Percentiles rank a stretch among this genome's conserved stretches.
These are phyloP conservation scores for Athelia psychrophila DNA, from an alignment of 1,284 basidiomycete genomes.

Conservation along the genomic window DNA sequence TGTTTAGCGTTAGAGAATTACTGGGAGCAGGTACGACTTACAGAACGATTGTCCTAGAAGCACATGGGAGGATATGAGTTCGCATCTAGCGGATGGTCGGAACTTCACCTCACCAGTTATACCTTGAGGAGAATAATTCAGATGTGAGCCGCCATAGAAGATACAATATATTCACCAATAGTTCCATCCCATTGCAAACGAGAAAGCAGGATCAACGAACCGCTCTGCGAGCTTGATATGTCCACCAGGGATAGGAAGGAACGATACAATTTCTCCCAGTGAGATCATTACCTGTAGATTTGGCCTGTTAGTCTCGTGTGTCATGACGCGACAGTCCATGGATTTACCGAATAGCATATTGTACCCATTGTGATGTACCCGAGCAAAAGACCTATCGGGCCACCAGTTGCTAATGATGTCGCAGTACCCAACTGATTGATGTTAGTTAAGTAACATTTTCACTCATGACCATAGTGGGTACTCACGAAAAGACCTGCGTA, in stretches of 20 bases:
- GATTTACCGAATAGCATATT: constrained; percentile 52
- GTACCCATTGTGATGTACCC: constrained; percentile 62
- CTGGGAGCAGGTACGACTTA: constrained; percentile 79
- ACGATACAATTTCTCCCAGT: constrained; percentile 54
- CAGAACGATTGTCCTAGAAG: constrained; percentile 70
- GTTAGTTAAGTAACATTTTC: neutral
- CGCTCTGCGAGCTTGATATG: constrained; percentile 80
- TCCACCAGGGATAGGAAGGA: constrained; percentile 38
- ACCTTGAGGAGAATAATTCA: neutral
- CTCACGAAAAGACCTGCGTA: neutral
- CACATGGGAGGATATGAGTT: constrained; percentile 18
- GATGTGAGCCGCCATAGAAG: constrained; percentile 2
- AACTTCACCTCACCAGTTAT: neutral
- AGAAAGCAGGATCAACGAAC: constrained; percentile 78
- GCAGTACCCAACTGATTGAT: constrained; percentile 52
- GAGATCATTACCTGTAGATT: constrained; percentile 30
- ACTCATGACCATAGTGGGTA: neutral
- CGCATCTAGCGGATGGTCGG: neutral
- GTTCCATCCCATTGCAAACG: constrained; percentile 83
- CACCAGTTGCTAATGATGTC: constrained; percentile 49
- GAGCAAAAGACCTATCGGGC: constrained; percentile 61
- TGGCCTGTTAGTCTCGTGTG: neutral
- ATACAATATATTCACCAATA: constrained; percentile 51
- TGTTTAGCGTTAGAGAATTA: neutral
- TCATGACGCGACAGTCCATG: too few species aligned